These are phyloP conservation scores for Cladosporium sp. DNA, from an alignment of 2,329 filamentous ascomycete genomes.

Conservation along the genomic window DNA sequence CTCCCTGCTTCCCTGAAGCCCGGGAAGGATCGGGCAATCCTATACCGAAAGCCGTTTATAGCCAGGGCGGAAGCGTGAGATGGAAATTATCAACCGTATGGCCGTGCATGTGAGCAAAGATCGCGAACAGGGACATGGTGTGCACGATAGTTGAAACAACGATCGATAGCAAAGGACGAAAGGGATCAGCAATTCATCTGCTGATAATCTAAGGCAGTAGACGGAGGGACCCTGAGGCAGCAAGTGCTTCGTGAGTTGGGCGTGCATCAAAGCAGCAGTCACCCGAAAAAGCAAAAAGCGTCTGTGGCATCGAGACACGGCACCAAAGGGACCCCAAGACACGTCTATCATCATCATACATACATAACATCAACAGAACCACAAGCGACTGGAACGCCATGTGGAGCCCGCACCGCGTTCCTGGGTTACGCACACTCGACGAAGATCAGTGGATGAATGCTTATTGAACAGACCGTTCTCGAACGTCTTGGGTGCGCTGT, in stretches of 20 bases:
- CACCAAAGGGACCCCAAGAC: not conserved
- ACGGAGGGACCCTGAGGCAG: not conserved
- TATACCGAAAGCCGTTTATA: not conserved
- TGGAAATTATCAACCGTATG: not conserved
- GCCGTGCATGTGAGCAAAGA: slow-evolving; percentile 3
- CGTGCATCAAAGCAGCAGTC: not conserved
- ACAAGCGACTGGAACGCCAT: not conserved
- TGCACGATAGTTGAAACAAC: not conserved
- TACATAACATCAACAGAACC: not conserved
- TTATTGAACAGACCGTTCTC: not conserved
- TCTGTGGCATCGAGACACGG: not conserved
- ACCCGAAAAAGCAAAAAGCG: slow-evolving; percentile 3
- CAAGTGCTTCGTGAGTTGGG: not conserved
- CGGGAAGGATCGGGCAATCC: not conserved
- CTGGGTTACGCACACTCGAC: not conserved
- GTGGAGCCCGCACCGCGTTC: not conserved
- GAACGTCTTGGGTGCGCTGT: not conserved
- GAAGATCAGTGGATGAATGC: not conserved
- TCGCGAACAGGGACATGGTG: not conserved
- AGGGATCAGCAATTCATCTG: not conserved
- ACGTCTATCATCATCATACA: slow-evolving; percentile 1
- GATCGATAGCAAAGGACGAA: not conserved
- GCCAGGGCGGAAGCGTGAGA: not conserved
- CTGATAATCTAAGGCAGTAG: not conserved
- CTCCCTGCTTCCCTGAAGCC: not conserved